Base-by-base conservation (phyloP, 345 rosid species). In the Zanthoxylum bungeanum region DNA sequence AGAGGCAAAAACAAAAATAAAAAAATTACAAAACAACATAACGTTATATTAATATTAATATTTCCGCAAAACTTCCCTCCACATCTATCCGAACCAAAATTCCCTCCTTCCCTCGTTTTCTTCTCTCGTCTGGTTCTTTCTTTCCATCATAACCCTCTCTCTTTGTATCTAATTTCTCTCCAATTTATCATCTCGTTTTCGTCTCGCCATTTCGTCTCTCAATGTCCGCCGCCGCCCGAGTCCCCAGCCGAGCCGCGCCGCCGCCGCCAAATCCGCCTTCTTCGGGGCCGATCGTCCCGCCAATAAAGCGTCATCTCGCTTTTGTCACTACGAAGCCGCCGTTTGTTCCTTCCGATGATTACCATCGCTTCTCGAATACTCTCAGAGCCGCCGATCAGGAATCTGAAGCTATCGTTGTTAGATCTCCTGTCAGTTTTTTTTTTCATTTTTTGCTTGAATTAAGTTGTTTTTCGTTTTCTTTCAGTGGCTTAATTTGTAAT, bases 61-160 rank as follows among this genome's bases (percentile, higher is more conserved):
- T 47, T 51, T 56, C 63, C 1, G 55, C 72, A 65, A 47, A 58
- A 58, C 84, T 85, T 86, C 93, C 93, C 93, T 85, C 90, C 91
- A 87, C 85, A 80, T 82, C 83, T 70, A 84, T 80, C 88, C 87
- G 85, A 86, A 87, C 85, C 60, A 81, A 83, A 85, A 78, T 84
- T 82, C 84, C 87, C 83, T 83, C 87, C 86, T 82, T 85, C 94
- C 91, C 88, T 87, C 89, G 91, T 86, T 86, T 83, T 81, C 79
- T 70, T 62, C 82, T 78, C 80, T 68, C 66, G 9, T 50, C 44
- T n/a, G n/a, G n/a, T 53, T 31, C 71, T 63, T 72, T 52, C 73
- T 53, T 36, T 57, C 73, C 49, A 17, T 58, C 21, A 39, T 53
- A 64, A 3, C 34, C 42, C 74, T 69, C 73, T 59, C 70, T 60